phyloP scores from a whole-genome alignment of 352 stramenopile species.

The Globisporangium cystogenes region DNA sequence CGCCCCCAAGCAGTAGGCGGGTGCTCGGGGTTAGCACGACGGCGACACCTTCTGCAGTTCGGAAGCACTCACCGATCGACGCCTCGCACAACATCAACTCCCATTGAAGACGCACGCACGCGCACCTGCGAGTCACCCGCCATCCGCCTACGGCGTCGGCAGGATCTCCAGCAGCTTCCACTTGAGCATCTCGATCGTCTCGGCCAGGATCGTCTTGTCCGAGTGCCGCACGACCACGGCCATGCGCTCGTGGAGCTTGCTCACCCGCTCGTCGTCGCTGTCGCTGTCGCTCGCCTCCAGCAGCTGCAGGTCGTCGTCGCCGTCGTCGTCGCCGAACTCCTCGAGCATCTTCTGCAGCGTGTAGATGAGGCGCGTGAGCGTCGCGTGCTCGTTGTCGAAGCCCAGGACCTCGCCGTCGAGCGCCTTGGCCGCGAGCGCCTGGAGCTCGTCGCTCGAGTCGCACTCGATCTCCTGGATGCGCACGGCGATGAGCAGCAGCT shows the following conservation, averaged over 20 bases:
- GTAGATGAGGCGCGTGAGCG: slow-evolving; percentile 51
- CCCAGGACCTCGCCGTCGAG: slow-evolving; percentile 54
- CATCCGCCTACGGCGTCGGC: slow-evolving; percentile 20
- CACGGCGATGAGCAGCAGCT: slow-evolving; percentile 52
- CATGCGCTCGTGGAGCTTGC: slow-evolving; percentile 46
- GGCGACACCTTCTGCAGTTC: too few relatives aligned
- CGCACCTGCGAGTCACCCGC: not conserved
- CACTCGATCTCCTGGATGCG: slow-evolving; percentile 68
- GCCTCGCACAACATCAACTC: not conserved
- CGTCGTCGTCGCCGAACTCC: slow-evolving; percentile 40
- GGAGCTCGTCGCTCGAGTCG: slow-evolving; percentile 30
- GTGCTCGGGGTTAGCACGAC: too few relatives aligned
- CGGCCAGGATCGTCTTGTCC: slow-evolving; percentile 56
- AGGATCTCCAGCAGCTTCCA: slow-evolving; percentile 58
- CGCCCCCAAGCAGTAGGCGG: slow-evolving; percentile 22
- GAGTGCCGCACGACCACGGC: slow-evolving; percentile 41
- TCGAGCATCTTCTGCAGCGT: slow-evolving; percentile 56
- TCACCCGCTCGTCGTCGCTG: slow-evolving; percentile 6
- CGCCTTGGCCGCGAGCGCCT: slow-evolving; percentile 28
- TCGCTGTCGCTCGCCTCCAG: slow-evolving; percentile 20
- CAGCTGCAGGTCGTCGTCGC: slow-evolving; percentile 36
- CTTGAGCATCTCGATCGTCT: slow-evolving; percentile 69
- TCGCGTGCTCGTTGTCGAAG: slow-evolving; percentile 42
- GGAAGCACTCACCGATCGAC: not conserved
- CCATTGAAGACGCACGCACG: not conserved